A percentile compares a stretch with the other conserved stretches of the same genome.
phyloP scores from a whole-genome alignment of 2,329 filamentous ascomycete genomes.

The Aspergillus tanneri region DNA sequence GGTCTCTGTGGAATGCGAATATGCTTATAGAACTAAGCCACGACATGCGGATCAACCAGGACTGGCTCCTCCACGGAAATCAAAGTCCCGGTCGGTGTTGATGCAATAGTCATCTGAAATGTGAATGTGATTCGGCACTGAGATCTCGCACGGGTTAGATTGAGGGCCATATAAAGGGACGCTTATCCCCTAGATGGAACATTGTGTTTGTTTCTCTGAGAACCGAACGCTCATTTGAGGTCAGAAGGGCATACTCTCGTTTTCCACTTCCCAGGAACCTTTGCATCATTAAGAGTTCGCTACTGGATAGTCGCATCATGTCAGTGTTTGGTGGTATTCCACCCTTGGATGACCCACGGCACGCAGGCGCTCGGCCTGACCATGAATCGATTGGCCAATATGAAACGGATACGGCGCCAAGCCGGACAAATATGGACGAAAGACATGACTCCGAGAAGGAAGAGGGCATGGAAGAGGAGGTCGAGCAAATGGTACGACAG shows the following conservation, averaged over 20 bases:
- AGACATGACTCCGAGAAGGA: background rate
- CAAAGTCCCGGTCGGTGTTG: background rate
- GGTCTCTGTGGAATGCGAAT: too few relatives aligned
- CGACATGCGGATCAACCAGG: background rate
- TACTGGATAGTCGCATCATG: background rate
- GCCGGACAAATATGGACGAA: background rate
- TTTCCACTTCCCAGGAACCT: background rate
- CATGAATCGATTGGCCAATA: background rate
- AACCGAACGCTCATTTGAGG: background rate
- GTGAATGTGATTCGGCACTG: background rate
- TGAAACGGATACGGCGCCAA: background rate
- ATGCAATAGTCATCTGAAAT: background rate
- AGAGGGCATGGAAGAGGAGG: constrained; percentile 5
- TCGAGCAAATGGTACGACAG: constrained; percentile 14
- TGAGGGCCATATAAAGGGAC: background rate
- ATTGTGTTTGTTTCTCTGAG: background rate
- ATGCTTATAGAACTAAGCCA: background rate
- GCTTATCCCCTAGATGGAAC: background rate
- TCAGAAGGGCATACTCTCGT: background rate
- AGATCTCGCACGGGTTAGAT: background rate
- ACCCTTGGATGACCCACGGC: background rate
- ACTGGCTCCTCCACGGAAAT: background rate
- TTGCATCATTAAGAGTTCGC: background rate
- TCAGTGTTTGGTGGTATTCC: background rate
- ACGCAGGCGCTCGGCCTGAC: background rate